Conservation (phyloP, 2,329 filamentous ascomycete species). For the Apiospora phragmitis region DNA sequence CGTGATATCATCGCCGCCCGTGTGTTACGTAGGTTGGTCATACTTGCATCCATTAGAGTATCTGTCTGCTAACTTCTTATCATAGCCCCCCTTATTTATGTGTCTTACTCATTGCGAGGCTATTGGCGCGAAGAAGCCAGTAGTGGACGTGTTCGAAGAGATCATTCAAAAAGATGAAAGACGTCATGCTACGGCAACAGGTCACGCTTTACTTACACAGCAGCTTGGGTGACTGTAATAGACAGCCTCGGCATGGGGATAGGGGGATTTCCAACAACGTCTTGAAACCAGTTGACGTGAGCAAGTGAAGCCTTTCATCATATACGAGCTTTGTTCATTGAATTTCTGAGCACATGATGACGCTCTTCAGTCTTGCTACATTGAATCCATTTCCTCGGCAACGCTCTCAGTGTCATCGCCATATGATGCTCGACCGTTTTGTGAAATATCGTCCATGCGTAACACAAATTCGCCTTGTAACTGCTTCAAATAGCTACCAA, state of each 20-base stretch:
- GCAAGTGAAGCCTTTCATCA: not conserved
- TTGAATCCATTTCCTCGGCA: not conserved
- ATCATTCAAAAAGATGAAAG: not conserved
- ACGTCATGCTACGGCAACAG: not conserved
- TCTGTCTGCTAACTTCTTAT: not conserved
- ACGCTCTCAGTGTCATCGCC: not conserved
- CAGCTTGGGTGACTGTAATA: not conserved
- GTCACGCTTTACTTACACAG: not conserved
- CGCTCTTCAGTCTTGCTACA: not conserved
- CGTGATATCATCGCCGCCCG: not conserved
- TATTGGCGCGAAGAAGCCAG: not conserved
- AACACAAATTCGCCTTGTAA: conserved; percentile 75
- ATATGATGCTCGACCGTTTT: not conserved
- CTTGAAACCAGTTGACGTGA: not conserved
- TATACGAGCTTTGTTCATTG: not conserved
- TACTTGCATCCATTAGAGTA: not conserved
- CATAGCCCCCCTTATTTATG: not conserved
- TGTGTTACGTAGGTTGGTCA: not conserved
- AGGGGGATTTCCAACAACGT: not conserved
- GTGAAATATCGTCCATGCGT: conserved; percentile 69
- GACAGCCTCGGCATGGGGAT: not conserved
- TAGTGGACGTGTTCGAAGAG: not conserved
- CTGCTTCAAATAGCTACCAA: conserved; percentile 64
- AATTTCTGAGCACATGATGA: not conserved
- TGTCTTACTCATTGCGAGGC: not conserved